Conservation (phyloP, 2,329 filamentous ascomycete genomes). For the Shiraia bambusicola region DNA sequence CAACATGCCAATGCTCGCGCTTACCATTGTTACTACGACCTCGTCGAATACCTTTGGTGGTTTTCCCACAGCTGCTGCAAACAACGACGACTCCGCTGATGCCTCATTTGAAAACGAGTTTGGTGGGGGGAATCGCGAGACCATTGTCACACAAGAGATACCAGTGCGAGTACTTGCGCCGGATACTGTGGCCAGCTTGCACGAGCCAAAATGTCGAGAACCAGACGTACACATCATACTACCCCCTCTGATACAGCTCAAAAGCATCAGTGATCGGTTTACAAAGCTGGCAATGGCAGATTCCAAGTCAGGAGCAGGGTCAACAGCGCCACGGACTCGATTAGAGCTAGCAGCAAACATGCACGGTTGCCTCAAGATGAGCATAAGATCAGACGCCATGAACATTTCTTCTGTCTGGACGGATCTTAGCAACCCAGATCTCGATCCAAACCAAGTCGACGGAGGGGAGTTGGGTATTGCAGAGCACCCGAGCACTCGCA, state of each 20-base stretch:
- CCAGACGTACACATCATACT: constrained; percentile 93
- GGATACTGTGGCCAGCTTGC: constrained; percentile 83
- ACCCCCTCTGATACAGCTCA: constrained; percentile 82
- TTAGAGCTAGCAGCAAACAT: constrained; percentile 91
- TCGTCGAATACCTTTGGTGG: constrained; percentile 52
- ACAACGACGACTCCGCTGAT: constrained; percentile 31
- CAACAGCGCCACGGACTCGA: constrained; percentile 49
- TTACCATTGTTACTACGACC: constrained; percentile 81
- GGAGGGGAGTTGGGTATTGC: constrained; percentile 66
- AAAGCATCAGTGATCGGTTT: constrained; percentile 92
- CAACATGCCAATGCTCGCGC: constrained; percentile 77
- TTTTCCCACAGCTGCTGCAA: constrained; percentile 30
- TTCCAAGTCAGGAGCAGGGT: constrained; percentile 40
- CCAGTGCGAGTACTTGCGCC: constrained; percentile 88
- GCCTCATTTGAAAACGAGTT: constrained; percentile 27
- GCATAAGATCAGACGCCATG: constrained; percentile 79
- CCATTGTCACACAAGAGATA: constrained; percentile 91
- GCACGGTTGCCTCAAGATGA: constrained; percentile 81
- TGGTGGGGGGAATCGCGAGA: constrained; percentile 69
- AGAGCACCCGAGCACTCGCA: constrained; percentile 79
- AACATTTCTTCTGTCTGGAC: constrained; percentile 85
- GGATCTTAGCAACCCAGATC: constrained; percentile 79
- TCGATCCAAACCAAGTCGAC: constrained; percentile 74
- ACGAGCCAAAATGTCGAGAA: constrained; percentile 87
- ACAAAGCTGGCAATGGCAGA: constrained; percentile 67